Evolutionary conservation across 192 early-diverging fungal genomes (phyloP).

Genomic region (Phycomyces blakesleeanus): DNA sequence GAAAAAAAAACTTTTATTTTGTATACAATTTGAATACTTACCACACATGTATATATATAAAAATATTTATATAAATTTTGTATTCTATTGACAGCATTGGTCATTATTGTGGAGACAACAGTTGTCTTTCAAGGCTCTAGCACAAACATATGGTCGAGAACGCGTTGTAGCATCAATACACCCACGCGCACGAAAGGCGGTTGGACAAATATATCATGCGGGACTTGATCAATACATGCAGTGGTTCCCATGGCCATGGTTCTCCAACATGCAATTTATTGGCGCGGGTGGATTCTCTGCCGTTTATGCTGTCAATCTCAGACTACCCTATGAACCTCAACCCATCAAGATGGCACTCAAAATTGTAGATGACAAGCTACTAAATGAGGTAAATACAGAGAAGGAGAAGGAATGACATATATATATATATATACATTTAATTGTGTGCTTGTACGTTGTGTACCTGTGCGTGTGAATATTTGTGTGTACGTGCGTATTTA

Average conservation of each 20-base stretch:
- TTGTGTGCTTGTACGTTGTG: too few species aligned
- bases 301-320: conserved; percentile 27
- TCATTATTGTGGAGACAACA: conserved; percentile 33
- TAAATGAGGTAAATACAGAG: conserved; percentile 28
- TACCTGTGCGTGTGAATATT: too few species aligned
- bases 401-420: too few species aligned
- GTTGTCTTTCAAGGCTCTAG: conserved; percentile 20
- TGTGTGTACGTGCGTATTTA: too few species aligned
- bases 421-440: too few species aligned
- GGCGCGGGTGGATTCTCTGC: conserved; percentile 36
- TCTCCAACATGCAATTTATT: conserved; percentile 34
- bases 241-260: conserved; percentile 36
- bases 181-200: conserved; percentile 24
- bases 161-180: conserved; percentile 16
- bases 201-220: conserved; percentile 24
- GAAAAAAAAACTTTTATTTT: too few species aligned
- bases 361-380: conserved; percentile 32
- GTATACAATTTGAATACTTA: too few species aligned
- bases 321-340: conserved; percentile 15
- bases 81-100: too few species aligned
- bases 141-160: conserved; percentile 18
- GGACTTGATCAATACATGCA: conserved; percentile 30
- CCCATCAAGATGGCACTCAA: conserved; percentile 27
- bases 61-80: too few species aligned
- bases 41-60: too few species aligned